Evolutionary conservation across 495 filamentous ascomycete species (phyloP).

Genomic region (Halenospora varia): DNA sequence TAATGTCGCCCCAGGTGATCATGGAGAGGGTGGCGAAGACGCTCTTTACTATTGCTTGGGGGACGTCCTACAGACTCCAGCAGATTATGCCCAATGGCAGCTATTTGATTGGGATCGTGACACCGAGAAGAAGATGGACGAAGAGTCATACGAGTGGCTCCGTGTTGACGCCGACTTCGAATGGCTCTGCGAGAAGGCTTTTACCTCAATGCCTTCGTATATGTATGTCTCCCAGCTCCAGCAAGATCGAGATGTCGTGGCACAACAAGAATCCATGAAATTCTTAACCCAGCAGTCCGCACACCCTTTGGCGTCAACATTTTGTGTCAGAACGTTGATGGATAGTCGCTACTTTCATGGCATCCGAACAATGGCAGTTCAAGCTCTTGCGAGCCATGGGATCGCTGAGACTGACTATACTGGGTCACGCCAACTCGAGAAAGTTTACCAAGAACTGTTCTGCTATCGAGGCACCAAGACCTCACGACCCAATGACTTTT

Average conservation of each 20-base stretch:
- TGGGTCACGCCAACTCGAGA: slow-evolving; percentile 77
- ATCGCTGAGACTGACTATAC: slow-evolving; percentile 67
- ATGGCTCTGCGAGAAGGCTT: slow-evolving; percentile 79
- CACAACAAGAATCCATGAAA: slow-evolving; percentile 73
- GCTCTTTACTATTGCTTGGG: slow-evolving; percentile 87
- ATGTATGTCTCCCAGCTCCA: slow-evolving; percentile 98
- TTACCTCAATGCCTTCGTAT: slow-evolving; percentile 77
- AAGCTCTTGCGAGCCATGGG: slow-evolving; percentile 69
- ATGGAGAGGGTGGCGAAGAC: slow-evolving; percentile 72
- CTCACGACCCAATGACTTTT: slow-evolving; percentile 85
- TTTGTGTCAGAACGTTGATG: slow-evolving; percentile 83
- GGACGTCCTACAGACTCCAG: slow-evolving; percentile 77
- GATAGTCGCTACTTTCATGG: slow-evolving; percentile 91
- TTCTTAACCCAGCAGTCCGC: slow-evolving; percentile 35
- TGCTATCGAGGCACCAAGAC: slow-evolving; percentile 70
- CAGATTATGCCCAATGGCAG: slow-evolving; percentile 80
- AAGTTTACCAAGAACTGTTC: slow-evolving; percentile 82
- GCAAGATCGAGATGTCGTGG: slow-evolving; percentile 94
- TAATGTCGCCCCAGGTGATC: slow-evolving; percentile 57
- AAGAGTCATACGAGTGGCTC: slow-evolving; percentile 98
- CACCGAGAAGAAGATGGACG: slow-evolving; percentile 83
- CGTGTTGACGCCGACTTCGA: slow-evolving; percentile 97
- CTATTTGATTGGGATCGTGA: slow-evolving; percentile 84
- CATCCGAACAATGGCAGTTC: slow-evolving; percentile 77
- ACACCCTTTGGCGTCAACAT: slow-evolving; percentile 75